Conservation (phyloP, 1,139 yeast genomes). For the Meyerozyma smithsonii region DNA sequence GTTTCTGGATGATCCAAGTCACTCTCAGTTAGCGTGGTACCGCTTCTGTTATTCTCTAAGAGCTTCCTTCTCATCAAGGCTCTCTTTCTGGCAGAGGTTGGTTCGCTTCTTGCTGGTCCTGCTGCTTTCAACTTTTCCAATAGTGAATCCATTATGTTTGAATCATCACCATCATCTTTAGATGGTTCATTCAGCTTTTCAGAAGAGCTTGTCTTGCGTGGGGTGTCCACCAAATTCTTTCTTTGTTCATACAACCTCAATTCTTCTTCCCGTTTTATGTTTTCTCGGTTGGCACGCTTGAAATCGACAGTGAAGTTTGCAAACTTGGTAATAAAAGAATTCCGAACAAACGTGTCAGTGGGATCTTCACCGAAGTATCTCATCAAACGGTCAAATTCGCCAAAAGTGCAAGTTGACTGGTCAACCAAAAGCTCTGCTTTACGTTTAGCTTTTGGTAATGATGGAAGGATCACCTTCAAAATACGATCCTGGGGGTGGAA, state of each 20-base stretch:
- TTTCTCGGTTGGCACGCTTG: conserved; percentile 72
- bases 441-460: conserved; percentile 62
- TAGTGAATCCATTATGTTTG: conserved; percentile 69
- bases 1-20: conserved; percentile 7
- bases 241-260: conserved; percentile 70
- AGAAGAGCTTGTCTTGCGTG: conserved; percentile 18
- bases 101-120: conserved; percentile 68
- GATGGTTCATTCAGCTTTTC: conserved; percentile 13
- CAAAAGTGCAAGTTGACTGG: conserved; percentile 57
- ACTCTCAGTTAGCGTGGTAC: conserved; percentile 8
- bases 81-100: conserved; percentile 74
- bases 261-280: conserved; percentile 76
- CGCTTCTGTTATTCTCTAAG: conserved; percentile 31
- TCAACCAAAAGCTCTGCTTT: conserved; percentile 61
- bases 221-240: conserved; percentile 54
- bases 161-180: conserved; percentile 24
- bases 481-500: conserved; percentile 74
- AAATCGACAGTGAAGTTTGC: conserved; percentile 70
- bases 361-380: conserved; percentile 76
- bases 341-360: conserved; percentile 58
- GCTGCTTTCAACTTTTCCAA: conserved; percentile 70
- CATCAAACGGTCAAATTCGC: conserved; percentile 69
- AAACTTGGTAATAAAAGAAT: conserved; percentile 69
- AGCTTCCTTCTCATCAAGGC: conserved; percentile 70
- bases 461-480: conserved; percentile 57